phyloP scores from a whole-genome alignment of 495 filamentous ascomycete species.

The Rhypophila decipiens region DNA sequence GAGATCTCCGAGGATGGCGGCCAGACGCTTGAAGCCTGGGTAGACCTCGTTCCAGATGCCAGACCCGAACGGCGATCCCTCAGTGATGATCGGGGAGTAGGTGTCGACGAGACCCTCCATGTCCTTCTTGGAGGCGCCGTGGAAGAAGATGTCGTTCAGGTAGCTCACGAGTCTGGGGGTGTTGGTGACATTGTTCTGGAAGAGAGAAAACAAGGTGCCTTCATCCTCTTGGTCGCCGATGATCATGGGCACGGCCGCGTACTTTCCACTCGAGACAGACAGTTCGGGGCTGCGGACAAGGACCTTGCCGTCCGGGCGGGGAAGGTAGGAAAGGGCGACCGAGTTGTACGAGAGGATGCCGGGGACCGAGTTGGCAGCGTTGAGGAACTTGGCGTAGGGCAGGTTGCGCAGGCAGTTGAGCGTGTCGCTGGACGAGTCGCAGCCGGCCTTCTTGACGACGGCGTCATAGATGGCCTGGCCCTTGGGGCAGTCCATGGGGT shows the following conservation, averaged over 20 bases:
- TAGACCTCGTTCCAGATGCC: conserved; percentile 58
- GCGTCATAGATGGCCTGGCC: conserved; percentile 57
- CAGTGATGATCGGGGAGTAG: conserved; percentile 44
- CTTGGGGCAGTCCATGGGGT: conserved; percentile 57
- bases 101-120: conserved; percentile 48
- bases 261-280: conserved; percentile 42
- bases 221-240: conserved; percentile 55
- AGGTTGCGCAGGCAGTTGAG: conserved; percentile 56
- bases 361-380: conserved; percentile 61
- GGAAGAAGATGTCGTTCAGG: conserved; percentile 50
- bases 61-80: conserved; percentile 62
- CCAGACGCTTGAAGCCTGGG: conserved; percentile 68
- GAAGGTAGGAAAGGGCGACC: conserved; percentile 57
- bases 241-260: conserved; percentile 53
- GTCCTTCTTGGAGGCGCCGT: conserved; percentile 34
- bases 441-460: conserved; percentile 56
- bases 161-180: conserved; percentile 53
- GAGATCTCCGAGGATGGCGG: conserved; percentile 67
- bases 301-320: conserved; percentile 55
- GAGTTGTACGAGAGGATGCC: conserved; percentile 57
- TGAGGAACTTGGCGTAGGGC: conserved; percentile 54
- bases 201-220: conserved; percentile 55
- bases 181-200: conserved; percentile 57
- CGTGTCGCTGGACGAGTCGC: conserved; percentile 47
- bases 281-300: conserved; percentile 52